Conservation (phyloP, 2,329 filamentous ascomycete species). For the Rosellinia necatrix region DNA sequence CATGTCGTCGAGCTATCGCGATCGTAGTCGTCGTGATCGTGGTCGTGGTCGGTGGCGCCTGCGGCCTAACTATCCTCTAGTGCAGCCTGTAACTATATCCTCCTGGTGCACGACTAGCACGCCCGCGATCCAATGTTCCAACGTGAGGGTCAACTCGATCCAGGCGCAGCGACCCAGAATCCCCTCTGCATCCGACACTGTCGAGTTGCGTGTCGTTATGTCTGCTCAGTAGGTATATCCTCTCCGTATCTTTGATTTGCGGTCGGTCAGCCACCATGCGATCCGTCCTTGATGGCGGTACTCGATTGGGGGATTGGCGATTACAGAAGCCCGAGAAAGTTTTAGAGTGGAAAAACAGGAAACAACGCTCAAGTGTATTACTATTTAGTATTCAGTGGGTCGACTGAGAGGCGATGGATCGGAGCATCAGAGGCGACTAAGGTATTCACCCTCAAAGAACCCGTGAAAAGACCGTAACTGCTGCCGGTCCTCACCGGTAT, state of each 20-base stretch:
- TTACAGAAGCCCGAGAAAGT: conserved; percentile 5
- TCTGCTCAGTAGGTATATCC: neutral
- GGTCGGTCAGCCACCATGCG: neutral
- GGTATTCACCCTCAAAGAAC: conserved; percentile 19
- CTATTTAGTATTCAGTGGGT: conserved; percentile 17
- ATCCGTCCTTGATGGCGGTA: neutral
- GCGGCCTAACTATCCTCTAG: too few relatives aligned
- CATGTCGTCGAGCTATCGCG: conserved; percentile 18
- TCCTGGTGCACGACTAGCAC: too few relatives aligned
- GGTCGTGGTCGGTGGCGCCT: neutral
- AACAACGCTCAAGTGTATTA: conserved; percentile 18
- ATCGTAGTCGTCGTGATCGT: neutral
- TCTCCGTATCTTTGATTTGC: conserved; percentile 1
- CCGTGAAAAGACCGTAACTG: conserved; percentile 23
- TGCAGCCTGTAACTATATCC: too few relatives aligned
- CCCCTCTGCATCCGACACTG: conserved; percentile 1
- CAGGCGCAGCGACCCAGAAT: neutral
- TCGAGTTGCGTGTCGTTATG: neutral
- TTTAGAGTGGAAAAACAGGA: conserved; percentile 22
- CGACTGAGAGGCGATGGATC: conserved; percentile 21
- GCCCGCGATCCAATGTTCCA: neutral
- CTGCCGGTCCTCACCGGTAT: conserved; percentile 15
- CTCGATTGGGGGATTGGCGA: conserved; percentile 19
- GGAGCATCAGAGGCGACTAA: conserved; percentile 22
- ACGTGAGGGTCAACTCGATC: conserved; percentile 3